Evolutionary conservation across 345 rosid species (phyloP).

Genomic region (Alliaria petiolata): DNA sequence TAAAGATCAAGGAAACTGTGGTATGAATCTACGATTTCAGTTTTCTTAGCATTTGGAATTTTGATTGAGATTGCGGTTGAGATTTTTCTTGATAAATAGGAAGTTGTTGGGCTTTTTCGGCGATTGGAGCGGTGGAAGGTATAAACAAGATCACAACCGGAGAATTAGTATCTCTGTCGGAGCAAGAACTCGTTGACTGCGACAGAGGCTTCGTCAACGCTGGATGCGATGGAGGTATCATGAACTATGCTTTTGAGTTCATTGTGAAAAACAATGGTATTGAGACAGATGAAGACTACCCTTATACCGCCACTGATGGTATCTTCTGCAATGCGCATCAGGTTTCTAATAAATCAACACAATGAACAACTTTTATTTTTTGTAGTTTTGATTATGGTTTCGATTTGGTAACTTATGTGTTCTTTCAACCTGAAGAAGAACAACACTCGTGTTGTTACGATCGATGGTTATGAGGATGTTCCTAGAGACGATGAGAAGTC

Average conservation of each 20-base stretch:
- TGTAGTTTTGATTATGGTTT: not conserved
- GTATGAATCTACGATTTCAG: conserved; percentile 11
- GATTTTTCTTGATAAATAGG: conserved; percentile 31
- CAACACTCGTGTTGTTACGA: conserved; percentile 62
- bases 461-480: conserved; percentile 66
- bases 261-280: conserved; percentile 61
- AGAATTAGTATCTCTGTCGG: conserved; percentile 51
- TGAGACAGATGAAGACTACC: conserved; percentile 60
- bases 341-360: conserved; percentile 16
- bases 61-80: not conserved
- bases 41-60: not conserved
- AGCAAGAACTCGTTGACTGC: conserved; percentile 76
- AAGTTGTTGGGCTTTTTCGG: conserved; percentile 85
- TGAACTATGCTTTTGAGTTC: conserved; percentile 63
- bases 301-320: conserved; percentile 43
- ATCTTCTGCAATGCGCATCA: conserved; percentile 43
- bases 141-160: conserved; percentile 68
- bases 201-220: conserved; percentile 39
- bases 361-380: no score
- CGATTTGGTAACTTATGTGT: not conserved
- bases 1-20: conserved; percentile 51
- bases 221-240: conserved; percentile 74
- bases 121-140: conserved; percentile 74
- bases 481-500: conserved; percentile 59
- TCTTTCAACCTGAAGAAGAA: conserved; percentile 26